Percentiles rank a stretch among this genome's conserved stretches.
Evolutionary conservation across 768 basidiomycete species (phyloP).

Genomic region (Russula virescens): DNA sequence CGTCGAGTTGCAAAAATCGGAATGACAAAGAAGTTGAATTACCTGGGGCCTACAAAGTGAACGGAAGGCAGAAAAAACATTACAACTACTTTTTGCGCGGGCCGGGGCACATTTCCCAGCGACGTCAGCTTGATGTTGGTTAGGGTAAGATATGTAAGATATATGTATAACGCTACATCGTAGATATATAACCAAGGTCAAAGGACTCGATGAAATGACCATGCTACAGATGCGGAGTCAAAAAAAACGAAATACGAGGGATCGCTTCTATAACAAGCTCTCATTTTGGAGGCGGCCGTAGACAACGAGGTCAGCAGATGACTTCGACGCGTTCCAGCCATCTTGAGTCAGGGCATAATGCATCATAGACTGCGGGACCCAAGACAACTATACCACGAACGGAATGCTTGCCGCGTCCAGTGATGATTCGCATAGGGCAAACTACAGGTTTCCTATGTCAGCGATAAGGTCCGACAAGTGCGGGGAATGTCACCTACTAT

Average conservation of each 20-base stretch:
- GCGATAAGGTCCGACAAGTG: not conserved
- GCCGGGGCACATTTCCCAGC: not conserved
- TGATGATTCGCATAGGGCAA: constrained; percentile 63
- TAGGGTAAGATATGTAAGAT: too few relatives aligned
- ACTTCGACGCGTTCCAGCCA: constrained; percentile 65
- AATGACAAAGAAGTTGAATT: too few relatives aligned
- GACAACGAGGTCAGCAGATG: constrained; percentile 63
- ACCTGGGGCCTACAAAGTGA: too few relatives aligned
- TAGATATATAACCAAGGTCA: constrained; percentile 4
- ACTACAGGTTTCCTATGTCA: constrained; percentile 6
- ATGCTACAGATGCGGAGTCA: not conserved
- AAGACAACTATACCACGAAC: constrained; percentile 60
- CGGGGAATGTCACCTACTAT: constrained; percentile 33
- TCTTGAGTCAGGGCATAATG: constrained; percentile 54
- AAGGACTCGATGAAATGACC: not conserved
- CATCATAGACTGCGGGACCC: constrained; percentile 64
- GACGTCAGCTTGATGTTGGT: too few relatives aligned
- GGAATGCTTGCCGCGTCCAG: constrained; percentile 79
- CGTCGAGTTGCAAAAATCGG: not conserved
- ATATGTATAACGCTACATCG: constrained; percentile 1
- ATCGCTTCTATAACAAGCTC: not conserved
- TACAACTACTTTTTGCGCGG: not conserved
- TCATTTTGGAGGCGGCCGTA: constrained; percentile 34
- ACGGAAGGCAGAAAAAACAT: too few relatives aligned
- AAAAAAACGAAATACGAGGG: not conserved